Conservation (phyloP, 768 basidiomycete species). For the Thelephora ganbajun region DNA sequence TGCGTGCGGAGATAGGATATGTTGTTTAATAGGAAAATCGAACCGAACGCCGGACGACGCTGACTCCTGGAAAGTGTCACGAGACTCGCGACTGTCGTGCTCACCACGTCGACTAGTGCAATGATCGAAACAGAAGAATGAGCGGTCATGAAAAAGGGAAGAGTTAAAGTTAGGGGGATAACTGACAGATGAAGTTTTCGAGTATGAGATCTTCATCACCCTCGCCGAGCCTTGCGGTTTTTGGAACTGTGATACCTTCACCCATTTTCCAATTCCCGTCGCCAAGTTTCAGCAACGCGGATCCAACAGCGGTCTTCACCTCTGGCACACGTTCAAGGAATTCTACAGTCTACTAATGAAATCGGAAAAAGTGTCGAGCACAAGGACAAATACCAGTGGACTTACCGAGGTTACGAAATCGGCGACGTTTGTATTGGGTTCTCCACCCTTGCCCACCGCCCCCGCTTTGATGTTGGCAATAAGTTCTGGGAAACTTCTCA, state of each 20-base stretch:
- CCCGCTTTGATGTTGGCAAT: constrained; percentile 66
- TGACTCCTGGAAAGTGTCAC: constrained; percentile 47
- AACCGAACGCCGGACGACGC: constrained; percentile 48
- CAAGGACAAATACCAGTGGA: constrained; percentile 3
- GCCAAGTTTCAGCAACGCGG: constrained; percentile 56
- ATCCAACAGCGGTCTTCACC: constrained; percentile 51
- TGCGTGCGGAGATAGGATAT: constrained; percentile 52
- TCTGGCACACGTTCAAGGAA: constrained; percentile 62
- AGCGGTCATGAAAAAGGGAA: background rate
- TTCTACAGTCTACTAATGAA: constrained; percentile 36
- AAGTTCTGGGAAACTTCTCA: constrained; percentile 77
- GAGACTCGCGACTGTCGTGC: constrained; percentile 45
- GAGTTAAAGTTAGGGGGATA: background rate
- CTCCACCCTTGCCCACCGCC: constrained; percentile 38
- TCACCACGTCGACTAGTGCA: constrained; percentile 56
- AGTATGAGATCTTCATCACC: constrained; percentile 46
- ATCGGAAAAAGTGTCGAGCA: background rate
- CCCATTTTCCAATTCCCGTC: constrained; percentile 93
- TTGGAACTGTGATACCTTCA: constrained; percentile 56
- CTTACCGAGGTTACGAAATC: constrained; percentile 45
- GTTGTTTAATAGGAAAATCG: constrained; percentile 75
- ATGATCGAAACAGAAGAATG: background rate
- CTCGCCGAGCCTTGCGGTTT: constrained; percentile 30
- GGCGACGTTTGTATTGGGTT: constrained; percentile 48
- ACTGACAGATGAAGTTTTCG: constrained; percentile 66